These are phyloP conservation scores for Aspergillus sp. DNA, from an alignment of 2,329 filamentous ascomycete genomes.

Conservation along the genomic window DNA sequence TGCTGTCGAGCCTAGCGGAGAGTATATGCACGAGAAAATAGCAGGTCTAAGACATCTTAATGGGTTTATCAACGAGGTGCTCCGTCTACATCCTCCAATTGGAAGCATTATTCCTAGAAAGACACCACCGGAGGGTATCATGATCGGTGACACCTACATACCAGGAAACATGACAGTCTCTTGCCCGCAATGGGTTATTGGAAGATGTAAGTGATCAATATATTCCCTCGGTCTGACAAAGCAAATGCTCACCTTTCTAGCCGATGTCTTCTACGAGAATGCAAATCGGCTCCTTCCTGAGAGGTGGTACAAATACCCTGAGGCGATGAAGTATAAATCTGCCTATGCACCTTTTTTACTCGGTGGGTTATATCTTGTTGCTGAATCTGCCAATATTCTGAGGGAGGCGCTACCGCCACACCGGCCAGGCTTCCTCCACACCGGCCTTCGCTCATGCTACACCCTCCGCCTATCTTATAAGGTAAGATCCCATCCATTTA, in stretches of 20 bases:
- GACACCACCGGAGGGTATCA: slow-evolving; percentile 3
- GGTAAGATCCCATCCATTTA: no score
- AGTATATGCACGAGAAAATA: slow-evolving; percentile 2
- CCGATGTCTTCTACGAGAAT: neutral
- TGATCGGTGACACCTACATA: neutral
- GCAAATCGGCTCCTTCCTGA: slow-evolving; percentile 1
- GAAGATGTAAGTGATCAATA: neutral
- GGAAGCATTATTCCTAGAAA: slow-evolving; percentile 1
- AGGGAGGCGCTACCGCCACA: no score
- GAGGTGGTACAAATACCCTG: neutral
- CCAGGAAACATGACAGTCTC: slow-evolving; percentile 2
- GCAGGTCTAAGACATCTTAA: neutral
- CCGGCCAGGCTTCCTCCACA: no score
- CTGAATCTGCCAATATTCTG: no score
- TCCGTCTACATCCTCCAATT: slow-evolving; percentile 7
- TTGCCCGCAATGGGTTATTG: neutral
- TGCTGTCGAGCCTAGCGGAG: neutral
- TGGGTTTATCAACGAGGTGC: slow-evolving; percentile 7
- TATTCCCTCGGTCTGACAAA: neutral
- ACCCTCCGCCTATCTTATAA: no score
- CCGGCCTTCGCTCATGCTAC: no score
- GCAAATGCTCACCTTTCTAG: neutral
- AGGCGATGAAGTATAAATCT: slow-evolving; percentile 1
- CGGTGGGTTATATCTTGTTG: neutral
- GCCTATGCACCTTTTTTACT: slow-evolving; percentile 8